Base-by-base conservation (phyloP, 2,329 filamentous ascomycete species). In the Zymoseptoria tritici region DNA sequence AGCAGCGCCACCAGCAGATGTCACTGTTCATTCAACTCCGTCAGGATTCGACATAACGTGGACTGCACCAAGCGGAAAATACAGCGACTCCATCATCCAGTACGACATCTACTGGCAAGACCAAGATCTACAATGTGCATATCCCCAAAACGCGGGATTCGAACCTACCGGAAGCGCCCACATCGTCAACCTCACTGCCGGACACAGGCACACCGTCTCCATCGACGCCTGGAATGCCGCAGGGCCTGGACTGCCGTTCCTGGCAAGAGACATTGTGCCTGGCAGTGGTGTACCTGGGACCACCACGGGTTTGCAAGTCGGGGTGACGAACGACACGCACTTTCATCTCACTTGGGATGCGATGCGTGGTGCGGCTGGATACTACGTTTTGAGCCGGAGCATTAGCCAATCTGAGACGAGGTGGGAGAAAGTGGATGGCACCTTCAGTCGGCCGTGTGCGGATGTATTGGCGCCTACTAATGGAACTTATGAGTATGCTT, bases 211-310 rank as follows among this genome's bases (percentile, higher is more conserved):
- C 19, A 46, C 42, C 4, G 26, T 58, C 11, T 50, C 56, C 0
- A 31, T 54, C n/a, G 56, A 58, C n/a, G 31, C 56, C 13, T 58
- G 56, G 56, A 58, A 58, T n/a, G 36, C 36, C 19, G 56, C 19
- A 13, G 56, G 56, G 13, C 13, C 50, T 3, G 56, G 56, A 6
- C 50, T 52, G 4, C 50, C 50, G 13, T 21, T 21, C 20, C 4
- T 22, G 2, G 50, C 50, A 6, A n/a, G 16, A 9, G 22, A 24
- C 16, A 3, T 52, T 5, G 22, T 52, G 9, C 50, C 50, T 22
- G 50, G 6, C 2, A 21, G 50, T 24, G 50, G 50, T 5, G 22
- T 19, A 11, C 50, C 50, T 9, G 50, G 20, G 50, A 52, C 50
- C 11, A 19, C 19, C 19, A 21, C 50, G 20, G 50, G 50, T 8